Evolutionary conservation across 306 rosid genomes (phyloP).

Genomic region (Malus sylvestris): DNA sequence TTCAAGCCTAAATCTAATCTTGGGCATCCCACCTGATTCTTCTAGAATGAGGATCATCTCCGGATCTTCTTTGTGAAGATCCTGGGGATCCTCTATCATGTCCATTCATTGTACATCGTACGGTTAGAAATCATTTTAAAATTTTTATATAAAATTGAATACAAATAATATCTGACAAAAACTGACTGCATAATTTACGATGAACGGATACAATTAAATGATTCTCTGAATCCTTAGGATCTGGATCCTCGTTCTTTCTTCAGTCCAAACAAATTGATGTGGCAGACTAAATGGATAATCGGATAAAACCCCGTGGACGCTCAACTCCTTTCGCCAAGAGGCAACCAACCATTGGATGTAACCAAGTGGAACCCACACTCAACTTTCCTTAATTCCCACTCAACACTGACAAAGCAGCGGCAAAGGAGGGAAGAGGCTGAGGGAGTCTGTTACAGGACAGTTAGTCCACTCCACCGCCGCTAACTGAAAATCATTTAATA

Average conservation of each 20-base stretch:
- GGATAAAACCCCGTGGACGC: not conserved
- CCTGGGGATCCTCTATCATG: too few relatives aligned
- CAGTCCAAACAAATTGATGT: not conserved
- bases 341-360: not conserved
- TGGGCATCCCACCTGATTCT: too few relatives aligned
- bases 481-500: not conserved
- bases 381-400: not conserved
- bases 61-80: too few relatives aligned
- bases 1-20: too few relatives aligned
- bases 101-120: too few relatives aligned
- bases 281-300: not conserved
- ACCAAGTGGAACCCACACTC: too few relatives aligned
- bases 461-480: not conserved
- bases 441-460: not conserved
- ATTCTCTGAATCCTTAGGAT: too few relatives aligned
- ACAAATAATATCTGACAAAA: too few relatives aligned
- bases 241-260: not conserved
- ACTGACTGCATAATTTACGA: too few relatives aligned
- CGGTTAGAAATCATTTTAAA: too few relatives aligned
- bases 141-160: too few relatives aligned
- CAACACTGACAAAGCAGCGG: not conserved
- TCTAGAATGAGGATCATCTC: too few relatives aligned
- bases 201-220: rapidly evolving
- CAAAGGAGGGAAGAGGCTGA: not conserved
- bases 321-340: not conserved